Percentiles rank a stretch among this genome's conserved stretches.
These are phyloP conservation scores for Henckelia pumila DNA, from an alignment of 257 asterid genomes.

Conservation along the genomic window DNA sequence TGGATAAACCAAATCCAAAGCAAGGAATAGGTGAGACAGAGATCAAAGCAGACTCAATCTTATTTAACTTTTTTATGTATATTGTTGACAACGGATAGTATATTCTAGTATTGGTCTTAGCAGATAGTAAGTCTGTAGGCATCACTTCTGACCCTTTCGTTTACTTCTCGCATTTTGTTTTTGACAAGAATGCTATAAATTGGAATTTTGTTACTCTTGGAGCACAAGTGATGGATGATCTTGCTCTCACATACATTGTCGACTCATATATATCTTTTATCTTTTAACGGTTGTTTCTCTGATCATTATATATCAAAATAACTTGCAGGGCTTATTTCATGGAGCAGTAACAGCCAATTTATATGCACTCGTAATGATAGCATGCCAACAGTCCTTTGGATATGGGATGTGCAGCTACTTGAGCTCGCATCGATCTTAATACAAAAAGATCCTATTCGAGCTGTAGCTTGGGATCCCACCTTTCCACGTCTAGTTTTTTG, in stretches of 20 bases:
- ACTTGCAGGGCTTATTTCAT: slow-evolving; percentile 75
- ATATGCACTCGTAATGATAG: slow-evolving; percentile 92
- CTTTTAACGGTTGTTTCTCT: not conserved
- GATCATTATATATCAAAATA: slow-evolving; percentile 17
- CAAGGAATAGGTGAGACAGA: slow-evolving; percentile 80
- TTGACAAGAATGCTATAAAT: not conserved
- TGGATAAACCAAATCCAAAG: slow-evolving; percentile 95
- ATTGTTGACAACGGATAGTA: not conserved
- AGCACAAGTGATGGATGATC: not conserved
- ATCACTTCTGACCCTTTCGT: not conserved
- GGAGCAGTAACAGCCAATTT: slow-evolving; percentile 88
- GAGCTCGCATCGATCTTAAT: slow-evolving; percentile 89
- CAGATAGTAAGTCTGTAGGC: not conserved
- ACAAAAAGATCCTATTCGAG: slow-evolving; percentile 88
- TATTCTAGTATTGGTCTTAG: not conserved
- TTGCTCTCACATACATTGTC: not conserved
- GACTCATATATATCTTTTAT: not conserved
- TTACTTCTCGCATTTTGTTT: not conserved
- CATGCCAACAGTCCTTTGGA: slow-evolving; percentile 95
- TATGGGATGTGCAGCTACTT: slow-evolving; percentile 86
- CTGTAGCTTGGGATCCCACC: slow-evolving; percentile 95
- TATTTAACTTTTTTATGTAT: slow-evolving; percentile 11
- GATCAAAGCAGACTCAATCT: slow-evolving; percentile 18
- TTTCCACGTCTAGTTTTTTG: slow-evolving; percentile 74
- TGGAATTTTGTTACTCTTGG: not conserved